Base-by-base conservation (phyloP, 805 yeast species). In the Zygotorulaspora chibaensis region DNA sequence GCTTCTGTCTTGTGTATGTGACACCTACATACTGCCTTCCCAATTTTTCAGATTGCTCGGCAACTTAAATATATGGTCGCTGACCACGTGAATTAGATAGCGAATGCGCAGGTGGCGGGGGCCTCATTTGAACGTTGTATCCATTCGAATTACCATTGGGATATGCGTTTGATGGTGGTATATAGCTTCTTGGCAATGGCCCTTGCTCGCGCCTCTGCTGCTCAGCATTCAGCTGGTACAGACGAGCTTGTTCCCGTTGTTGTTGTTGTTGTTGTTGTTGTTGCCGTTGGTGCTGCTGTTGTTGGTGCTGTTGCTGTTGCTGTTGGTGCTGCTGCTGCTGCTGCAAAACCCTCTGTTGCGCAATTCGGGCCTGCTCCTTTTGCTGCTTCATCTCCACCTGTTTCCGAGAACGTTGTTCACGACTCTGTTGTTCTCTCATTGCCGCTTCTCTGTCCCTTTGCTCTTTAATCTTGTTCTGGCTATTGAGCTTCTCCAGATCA, bases 401-500 rank as follows among this genome's bases (percentile, higher is more conserved):
- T 20, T 20, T 20, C 25, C 25, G 25, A 20, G 25, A 4, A 7
- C 25, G 25, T 20, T 8, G 18, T 20, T 27, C 35, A 20, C 27
- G 26, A 20, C 37, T 25, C 20, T 33, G 36, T 20, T 33, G 36
- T 33, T 16, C 20, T 16, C 16, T 31, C 26, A 35, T 42, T 29
- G 16, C 5, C 12, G 33, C 29, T 26, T 42, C 11, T n/a, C 25
- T 11, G 15, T 36, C 26, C 36, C 37, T 35, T 34, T 44, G 46
- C 36, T 16, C 38, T 36, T 47, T 43, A 33, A 30, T 35, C 8
- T 42, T 45, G 20, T 38, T 48, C 43, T 49, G 35, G 39, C 35
- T 37, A 20, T 41, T 35, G 17, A 38, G 30, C 26, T 45, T 46
- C 17, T 60, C 57, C 15, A 54, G 25, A 5, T 61, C 59, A 41